Base-by-base conservation (phyloP, 2,329 filamentous ascomycete genomes). In the Trichoderma polysporum region DNA sequence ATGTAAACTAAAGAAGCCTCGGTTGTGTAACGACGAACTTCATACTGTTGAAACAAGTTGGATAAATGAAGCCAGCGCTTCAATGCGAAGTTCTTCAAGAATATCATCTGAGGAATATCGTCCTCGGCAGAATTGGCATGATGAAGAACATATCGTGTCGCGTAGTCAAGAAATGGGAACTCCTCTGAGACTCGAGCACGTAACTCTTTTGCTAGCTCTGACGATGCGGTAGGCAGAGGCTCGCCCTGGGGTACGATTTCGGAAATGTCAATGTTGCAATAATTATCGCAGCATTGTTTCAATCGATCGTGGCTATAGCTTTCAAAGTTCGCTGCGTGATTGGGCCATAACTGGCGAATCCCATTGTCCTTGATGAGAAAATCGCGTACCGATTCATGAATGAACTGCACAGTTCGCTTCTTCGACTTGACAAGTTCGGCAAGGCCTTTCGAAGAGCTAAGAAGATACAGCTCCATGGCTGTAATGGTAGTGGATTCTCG, bases 351-450 rank as follows among this genome's bases (percentile, higher is more conserved):
- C 1, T 67, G 19, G 0, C 15, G 29, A 0, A 79, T 65, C 0
- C 81, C 78, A 0, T 70, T 57, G 1, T 78, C 76, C 12, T 76
- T 76, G 2, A 82, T 50, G 0, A 45, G 41, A 45, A 82, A 85
- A 10, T 85, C 82, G 6, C 78, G 71, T 0, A 85, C 82, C 0
- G 83, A 83, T 68, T 85, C 82, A 52, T 86, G 83, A 10, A 85
- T 85, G 70, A 54, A 84, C 66, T 84, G 83, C 2, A 84, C 77
- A 0, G 70, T 77, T 4, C 59, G 67, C 0, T 22, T 25, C 15
- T 73, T 68, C 0, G 71, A 68, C 35, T 71, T 75, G 0, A 76
- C 79, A 1, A 76, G 62, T 66, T 84, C 81, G 0, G 77, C 79
- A n/a, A 85, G 76, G 0, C 83, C 82, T 69, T 84, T 84, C 0